These are phyloP conservation scores for Candida chilensis DNA, from an alignment of 805 yeast species.

Conservation along the genomic window DNA sequence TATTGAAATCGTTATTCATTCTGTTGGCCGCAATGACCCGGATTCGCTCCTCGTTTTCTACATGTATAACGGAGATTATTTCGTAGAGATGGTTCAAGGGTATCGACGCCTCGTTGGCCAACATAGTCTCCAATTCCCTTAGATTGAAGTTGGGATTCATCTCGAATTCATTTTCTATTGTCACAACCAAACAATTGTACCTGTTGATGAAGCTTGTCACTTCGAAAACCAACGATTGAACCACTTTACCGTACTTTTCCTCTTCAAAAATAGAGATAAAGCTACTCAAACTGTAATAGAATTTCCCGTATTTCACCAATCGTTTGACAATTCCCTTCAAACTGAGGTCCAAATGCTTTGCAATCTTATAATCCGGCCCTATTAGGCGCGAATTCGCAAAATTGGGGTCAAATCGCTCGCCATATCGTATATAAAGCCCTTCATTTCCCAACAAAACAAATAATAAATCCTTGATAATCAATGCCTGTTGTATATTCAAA, in stretches of 20 bases:
- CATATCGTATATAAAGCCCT: slow-evolving; percentile 67
- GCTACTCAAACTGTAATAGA: slow-evolving; percentile 44
- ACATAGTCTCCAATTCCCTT: slow-evolving; percentile 37
- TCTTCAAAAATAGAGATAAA: slow-evolving; percentile 55
- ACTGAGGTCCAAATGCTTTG: slow-evolving; percentile 64
- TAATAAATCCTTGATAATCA: slow-evolving; percentile 61
- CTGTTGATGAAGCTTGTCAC: slow-evolving; percentile 20
- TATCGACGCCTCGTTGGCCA: slow-evolving; percentile 15
- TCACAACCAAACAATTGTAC: slow-evolving; percentile 19
- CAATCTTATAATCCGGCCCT: slow-evolving; percentile 73
- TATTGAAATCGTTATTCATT: slow-evolving; percentile 24
- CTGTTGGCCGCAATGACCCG: slow-evolving; percentile 12
- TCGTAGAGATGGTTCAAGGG: slow-evolving; percentile 48
- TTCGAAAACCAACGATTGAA: slow-evolving; percentile 63
- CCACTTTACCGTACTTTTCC: slow-evolving; percentile 54
- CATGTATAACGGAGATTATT: slow-evolving; percentile 41
- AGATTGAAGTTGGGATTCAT: slow-evolving; percentile 45
- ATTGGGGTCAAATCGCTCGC: slow-evolving; percentile 47
- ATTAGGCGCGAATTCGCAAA: slow-evolving; percentile 27
- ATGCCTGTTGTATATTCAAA: slow-evolving; percentile 58
- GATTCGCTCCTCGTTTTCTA: slow-evolving; percentile 28
- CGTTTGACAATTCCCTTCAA: slow-evolving; percentile 61
- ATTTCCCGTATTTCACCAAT: slow-evolving; percentile 53
- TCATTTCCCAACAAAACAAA: slow-evolving; percentile 64
- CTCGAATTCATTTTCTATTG: slow-evolving; percentile 47